A percentile compares a stretch with the other conserved stretches of the same genome.
These are phyloP conservation scores for Aspergillus thermomutatus DNA, from an alignment of 2,329 filamentous ascomycete genomes.

Conservation along the genomic window DNA sequence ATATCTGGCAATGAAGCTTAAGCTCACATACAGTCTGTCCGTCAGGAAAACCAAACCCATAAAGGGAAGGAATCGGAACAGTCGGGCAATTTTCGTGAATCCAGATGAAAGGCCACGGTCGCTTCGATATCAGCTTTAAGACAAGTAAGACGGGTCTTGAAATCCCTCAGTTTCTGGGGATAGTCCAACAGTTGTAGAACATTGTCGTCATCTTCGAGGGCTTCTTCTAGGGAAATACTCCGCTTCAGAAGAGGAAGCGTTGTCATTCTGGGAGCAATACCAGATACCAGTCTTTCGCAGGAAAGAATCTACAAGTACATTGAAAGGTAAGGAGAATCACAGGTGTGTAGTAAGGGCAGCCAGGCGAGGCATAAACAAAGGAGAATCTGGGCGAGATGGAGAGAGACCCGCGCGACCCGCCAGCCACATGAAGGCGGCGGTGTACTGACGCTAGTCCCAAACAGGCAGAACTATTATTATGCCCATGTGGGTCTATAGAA, in stretches of 20 bases:
- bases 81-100: conserved; percentile 37
- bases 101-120: conserved; percentile 25
- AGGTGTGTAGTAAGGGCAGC: too few species aligned
- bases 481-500: too few species aligned
- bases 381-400: too few species aligned
- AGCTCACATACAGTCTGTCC: conserved; percentile 22
- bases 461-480: too few species aligned
- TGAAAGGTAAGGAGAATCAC: too few species aligned
- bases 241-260: conserved; percentile 9
- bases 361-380: too few species aligned
- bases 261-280: neutral
- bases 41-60: conserved; percentile 31
- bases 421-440: too few species aligned
- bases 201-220: conserved; percentile 14
- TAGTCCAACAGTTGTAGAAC: conserved; percentile 18
- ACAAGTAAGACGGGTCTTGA: conserved; percentile 7
- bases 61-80: conserved; percentile 36
- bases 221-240: conserved; percentile 9
- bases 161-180: conserved; percentile 11
- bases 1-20: neutral
- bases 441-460: too few species aligned
- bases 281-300: too few species aligned
- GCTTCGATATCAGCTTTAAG: conserved; percentile 10
- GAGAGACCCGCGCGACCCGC: too few species aligned
- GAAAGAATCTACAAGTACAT: too few species aligned